A percentile compares a stretch with the other conserved stretches of the same genome.
Evolutionary conservation across 129 eudicot species (phyloP).

Genomic region (Pseudognaphalium luteoalbum): DNA sequence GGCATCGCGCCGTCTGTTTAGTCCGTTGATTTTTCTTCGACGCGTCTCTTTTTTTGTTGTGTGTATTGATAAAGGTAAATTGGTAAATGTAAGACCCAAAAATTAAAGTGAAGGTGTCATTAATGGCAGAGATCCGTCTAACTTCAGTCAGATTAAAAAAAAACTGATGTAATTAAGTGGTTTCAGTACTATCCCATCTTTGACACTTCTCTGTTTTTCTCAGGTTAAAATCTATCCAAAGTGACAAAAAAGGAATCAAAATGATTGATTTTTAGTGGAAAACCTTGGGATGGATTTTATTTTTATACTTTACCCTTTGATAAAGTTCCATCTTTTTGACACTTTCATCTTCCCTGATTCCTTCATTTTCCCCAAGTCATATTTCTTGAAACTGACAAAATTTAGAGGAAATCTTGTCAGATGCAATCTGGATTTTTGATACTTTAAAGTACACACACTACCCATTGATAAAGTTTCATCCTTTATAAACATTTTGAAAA

Average conservation of each 20-base stretch:
- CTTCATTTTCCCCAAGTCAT: too few relatives aligned
- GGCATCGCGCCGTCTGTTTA: too few relatives aligned
- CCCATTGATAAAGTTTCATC: constrained; percentile 13
- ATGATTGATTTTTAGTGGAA: constrained; percentile 18
- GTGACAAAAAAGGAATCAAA: constrained; percentile 20
- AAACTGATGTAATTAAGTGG: too few relatives aligned
- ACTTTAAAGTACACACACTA: constrained; percentile 12
- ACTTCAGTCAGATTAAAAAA: too few relatives aligned
- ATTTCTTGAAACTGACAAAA: constrained; percentile 6
- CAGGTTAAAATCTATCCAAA: constrained; percentile 1
- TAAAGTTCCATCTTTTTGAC: constrained; percentile 13
- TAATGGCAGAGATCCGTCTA: too few relatives aligned
- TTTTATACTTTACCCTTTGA: constrained; percentile 15
- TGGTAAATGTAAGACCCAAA: too few relatives aligned
- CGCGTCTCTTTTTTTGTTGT: too few relatives aligned
- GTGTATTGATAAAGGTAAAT: too few relatives aligned
- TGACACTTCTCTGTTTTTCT: background rate
- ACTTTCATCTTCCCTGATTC: background rate
- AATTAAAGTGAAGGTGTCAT: too few relatives aligned
- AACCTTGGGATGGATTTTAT: background rate
- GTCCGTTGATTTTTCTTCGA: too few relatives aligned
- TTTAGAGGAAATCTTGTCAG: constrained; percentile 15
- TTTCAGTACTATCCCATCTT: too few relatives aligned
- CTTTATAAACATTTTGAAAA: constrained; percentile 2
- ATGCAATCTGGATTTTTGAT: constrained; percentile 37